These are phyloP conservation scores for Boletus insuetus DNA, from an alignment of 768 basidiomycete genomes.

Conservation along the genomic window DNA sequence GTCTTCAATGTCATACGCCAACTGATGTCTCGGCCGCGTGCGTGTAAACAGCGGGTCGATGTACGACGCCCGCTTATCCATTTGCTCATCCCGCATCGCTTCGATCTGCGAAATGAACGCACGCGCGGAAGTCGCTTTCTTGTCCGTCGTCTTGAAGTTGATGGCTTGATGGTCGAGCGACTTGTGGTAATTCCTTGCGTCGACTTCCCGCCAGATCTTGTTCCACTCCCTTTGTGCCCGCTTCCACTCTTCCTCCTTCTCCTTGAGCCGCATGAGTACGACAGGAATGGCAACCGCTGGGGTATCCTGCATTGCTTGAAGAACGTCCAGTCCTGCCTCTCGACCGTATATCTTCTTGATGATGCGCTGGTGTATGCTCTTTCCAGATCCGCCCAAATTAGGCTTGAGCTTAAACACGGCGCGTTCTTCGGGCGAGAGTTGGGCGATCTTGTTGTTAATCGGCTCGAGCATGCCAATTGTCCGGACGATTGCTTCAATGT, in stretches of 20 bases:
- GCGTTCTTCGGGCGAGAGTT: slow-evolving; percentile 76
- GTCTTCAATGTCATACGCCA: slow-evolving; percentile 76
- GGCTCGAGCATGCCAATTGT: slow-evolving; percentile 92
- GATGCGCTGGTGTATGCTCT: slow-evolving; percentile 88
- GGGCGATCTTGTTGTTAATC: slow-evolving; percentile 80
- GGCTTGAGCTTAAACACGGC: slow-evolving; percentile 82
- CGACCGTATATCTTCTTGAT: slow-evolving; percentile 97
- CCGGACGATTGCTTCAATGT: slow-evolving; percentile 91
- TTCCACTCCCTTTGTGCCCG: slow-evolving; percentile 98
- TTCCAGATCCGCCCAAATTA: slow-evolving; percentile 77
- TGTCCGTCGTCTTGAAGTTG: slow-evolving; percentile 86
- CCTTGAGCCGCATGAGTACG: slow-evolving; percentile 84
- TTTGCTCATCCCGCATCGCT: slow-evolving; percentile 77
- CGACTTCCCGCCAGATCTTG: slow-evolving; percentile 96
- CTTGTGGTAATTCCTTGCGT: slow-evolving; percentile 91
- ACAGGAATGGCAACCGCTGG: slow-evolving; percentile 88
- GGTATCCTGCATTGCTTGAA: slow-evolving; percentile 88
- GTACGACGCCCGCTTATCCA: slow-evolving; percentile 64
- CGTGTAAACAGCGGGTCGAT: slow-evolving; percentile 53
- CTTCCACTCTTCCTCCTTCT: slow-evolving; percentile 99
- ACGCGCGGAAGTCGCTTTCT: slow-evolving; percentile 75
- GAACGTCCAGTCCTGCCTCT: slow-evolving; percentile 76
- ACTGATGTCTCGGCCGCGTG: slow-evolving; percentile 70
- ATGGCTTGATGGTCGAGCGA: slow-evolving; percentile 92
- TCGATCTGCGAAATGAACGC: slow-evolving; percentile 83